Conservation (phyloP, 225 moss, liverwort and hornwort species). For the Pseudisothecium myosuroides region DNA sequence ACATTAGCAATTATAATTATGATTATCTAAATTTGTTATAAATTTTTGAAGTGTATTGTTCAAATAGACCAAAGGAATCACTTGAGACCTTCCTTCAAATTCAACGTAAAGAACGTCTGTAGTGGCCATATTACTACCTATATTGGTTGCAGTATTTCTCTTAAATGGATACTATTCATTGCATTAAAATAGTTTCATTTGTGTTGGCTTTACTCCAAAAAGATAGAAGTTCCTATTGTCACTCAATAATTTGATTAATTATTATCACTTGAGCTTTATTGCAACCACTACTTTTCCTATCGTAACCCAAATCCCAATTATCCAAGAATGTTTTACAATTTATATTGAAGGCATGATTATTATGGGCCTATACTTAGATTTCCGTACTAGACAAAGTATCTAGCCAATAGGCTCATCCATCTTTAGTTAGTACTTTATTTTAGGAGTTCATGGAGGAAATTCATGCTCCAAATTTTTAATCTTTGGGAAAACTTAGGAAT, state of each 20-base stretch:
- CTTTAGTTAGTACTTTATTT: not conserved
- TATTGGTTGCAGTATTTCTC: not conserved
- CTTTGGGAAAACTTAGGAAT: not conserved
- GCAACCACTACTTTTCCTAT: not conserved
- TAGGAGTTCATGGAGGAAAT: fast-evolving
- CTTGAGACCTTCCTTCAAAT: not conserved
- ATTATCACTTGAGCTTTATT: not conserved
- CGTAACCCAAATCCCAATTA: not conserved
- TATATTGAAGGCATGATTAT: not conserved
- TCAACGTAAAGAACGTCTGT: not conserved
- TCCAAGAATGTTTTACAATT: not conserved
- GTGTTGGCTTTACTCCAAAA: not conserved
- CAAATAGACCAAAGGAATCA: not conserved
- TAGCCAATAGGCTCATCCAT: not conserved
- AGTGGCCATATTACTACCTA: not conserved
- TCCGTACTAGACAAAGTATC: fast-evolving
- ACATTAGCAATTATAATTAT: not conserved
- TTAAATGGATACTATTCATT: not conserved
- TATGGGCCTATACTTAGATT: not conserved
- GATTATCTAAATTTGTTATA: not conserved
- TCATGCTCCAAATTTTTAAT: not conserved
- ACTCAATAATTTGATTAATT: not conserved
- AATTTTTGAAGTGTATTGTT: not conserved
- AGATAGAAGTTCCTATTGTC: too few relatives aligned
- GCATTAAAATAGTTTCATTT: not conserved